Base-by-base conservation (phyloP, 306 rosid genomes). In the Albizia julibrissin region DNA sequence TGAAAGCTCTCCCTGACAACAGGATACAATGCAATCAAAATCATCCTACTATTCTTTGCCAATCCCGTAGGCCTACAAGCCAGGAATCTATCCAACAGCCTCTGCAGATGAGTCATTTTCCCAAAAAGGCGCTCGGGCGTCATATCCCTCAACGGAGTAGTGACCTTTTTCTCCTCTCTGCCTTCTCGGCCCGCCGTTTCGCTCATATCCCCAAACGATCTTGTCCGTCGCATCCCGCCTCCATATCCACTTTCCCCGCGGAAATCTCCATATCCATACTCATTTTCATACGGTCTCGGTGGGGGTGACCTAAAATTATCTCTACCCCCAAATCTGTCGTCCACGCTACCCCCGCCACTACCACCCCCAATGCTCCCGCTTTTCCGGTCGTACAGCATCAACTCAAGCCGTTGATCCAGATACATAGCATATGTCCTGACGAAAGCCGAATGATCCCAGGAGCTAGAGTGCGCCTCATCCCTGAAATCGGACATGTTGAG, bases 391-490 rank as follows among this genome's bases (percentile, higher is more conserved):
- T 84, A 95, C 1, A 91, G 80, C 87, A 86, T 84, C 89, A 95
- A 34, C 81, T 95, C 98, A 4, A 95, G 94, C 10, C 98, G 89
- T 78, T 95, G 99, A 83, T 95, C 99, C 34, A 95, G 89, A 73
- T 89, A 95, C 92, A 95, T 79, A 13, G 99, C 94, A 59, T 90
- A 95, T 22, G 99, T 92, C 83, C 98, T 84, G 1, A 95, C 96
- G 12, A 92, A 95, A 64, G 98, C 94, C 0, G 99, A 93, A 84
- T 92, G 96, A 79, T 95, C 99, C 99, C 99, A 95, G 1, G 99
- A 93, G 88, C 89, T 92, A 3, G 99, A 92, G 86, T 95, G 99
- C 72, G 98, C 99, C 84, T 95, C 99, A 47, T 95, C 99, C 72
- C 92, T 92, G 84, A 93, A 95, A 71, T 95, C 98, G 1, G 97